Base-by-base conservation (phyloP, 2,329 filamentous ascomycete genomes). In the Knufia petricola region DNA sequence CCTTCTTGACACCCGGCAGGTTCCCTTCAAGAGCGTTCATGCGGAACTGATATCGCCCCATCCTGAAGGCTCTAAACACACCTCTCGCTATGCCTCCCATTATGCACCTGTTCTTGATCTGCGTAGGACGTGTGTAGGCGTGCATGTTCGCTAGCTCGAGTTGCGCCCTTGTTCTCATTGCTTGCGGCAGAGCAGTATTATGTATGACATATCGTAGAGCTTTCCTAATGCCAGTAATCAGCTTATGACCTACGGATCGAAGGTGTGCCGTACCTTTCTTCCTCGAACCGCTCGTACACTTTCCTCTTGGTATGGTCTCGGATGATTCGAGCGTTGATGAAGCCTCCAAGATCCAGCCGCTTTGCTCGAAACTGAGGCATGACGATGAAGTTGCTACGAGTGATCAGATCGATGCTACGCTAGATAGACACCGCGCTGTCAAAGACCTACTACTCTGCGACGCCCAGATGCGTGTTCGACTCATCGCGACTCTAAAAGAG, bases 241-340 rank as follows among this genome's bases (percentile, higher is more conserved):
- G 34, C 15, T 8, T 36, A 17, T n/a, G 15, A 8, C 15, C 32
- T 6, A n/a, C 15, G 3, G 17, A 3, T 12, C 10, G 10, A 6
- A 13, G 24, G 17, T 31, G 17, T 6, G 17, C 4, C 66, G 55
- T 73, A 94, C 89, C 90, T 84, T 70, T 95, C 85, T 3, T 88
- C 80, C 72, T 98, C 92, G 63, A 84, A 74, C 64, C 87, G 76
- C 63, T 84, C 85, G 62, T 89, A 95, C 51, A 88, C 86, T 72
- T 94, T 90, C 61, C 92, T 85, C 79, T 96, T 98, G 48, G 88
- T 89, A 72, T 96, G 87, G 69, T 98, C 92, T 61, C 92, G 87
- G 64, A 98, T 84, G 58, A 86, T 78, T 58, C 84, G 83, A 65
- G 84, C 79, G 64, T 95, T 95, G 70, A 94, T 69, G 64, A 85